Conservation (phyloP, 768 basidiomycete species). For the Leccinum barrowsii region DNA sequence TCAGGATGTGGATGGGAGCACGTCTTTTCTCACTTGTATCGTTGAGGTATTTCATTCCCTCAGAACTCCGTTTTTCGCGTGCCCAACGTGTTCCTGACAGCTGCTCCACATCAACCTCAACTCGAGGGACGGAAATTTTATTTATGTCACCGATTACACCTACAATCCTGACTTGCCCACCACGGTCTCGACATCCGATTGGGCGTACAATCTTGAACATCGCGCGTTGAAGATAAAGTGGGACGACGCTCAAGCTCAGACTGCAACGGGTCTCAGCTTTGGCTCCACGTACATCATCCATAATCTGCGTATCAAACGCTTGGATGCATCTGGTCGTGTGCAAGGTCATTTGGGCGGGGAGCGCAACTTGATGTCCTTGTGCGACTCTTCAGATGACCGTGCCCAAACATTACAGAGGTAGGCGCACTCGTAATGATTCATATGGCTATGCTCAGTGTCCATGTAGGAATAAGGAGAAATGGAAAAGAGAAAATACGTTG, state of each 20-base stretch:
- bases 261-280: constrained; percentile 34
- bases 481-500: constrained; percentile 24
- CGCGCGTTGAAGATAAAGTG: constrained; percentile 51
- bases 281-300: constrained; percentile 47
- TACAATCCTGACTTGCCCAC: constrained; percentile 40
- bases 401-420: constrained; percentile 22
- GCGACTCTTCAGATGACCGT: constrained; percentile 16
- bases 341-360: constrained; percentile 30
- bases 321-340: constrained; percentile 7
- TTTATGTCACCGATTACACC: constrained; percentile 70
- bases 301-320: constrained; percentile 45
- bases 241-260: constrained; percentile 43
- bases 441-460: not conserved
- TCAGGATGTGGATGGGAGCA: constrained; percentile 40
- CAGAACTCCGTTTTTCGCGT: not conserved
- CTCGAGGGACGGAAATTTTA: constrained; percentile 32
- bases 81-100: constrained; percentile 29
- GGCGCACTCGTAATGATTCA: not conserved
- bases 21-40: constrained; percentile 49
- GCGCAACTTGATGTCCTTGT: constrained; percentile 20
- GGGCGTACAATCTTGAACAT: constrained; percentile 46
- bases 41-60: constrained; percentile 46
- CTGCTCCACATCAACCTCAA: constrained; percentile 41
- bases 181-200: constrained; percentile 28
- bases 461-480: constrained; percentile 34